Evolutionary conservation across 2,329 filamentous ascomycete species (phyloP), one percentile per base, ranked within the genome.

Genomic region (Fusarium sp.): DNA sequence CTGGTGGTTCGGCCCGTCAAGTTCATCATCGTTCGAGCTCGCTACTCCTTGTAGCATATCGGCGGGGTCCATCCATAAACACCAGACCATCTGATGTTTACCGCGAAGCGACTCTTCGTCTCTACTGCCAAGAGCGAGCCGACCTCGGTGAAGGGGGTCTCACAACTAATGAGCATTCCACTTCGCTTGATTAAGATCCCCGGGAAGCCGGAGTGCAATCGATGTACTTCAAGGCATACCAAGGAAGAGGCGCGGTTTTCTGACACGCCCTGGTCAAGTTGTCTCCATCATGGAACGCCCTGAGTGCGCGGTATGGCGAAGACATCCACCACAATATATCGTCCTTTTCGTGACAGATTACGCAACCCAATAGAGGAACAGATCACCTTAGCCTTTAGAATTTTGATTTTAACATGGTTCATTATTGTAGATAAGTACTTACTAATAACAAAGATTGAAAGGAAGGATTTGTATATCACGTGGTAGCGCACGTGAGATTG

Each of bases 1-100:
- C 47, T 62, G 41, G 51, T 73, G 62, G 59, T 69, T 71, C 71
- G 69, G 71, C 50, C 69, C 67, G 67, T 64, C 59, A 53, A 71
- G 51, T 58, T 59, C 65, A 55, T 50, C 45, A 70, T 67, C 55
- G 67, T 69, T 63, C 67, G 62, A 70, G 66, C 53, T 65, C 38
- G 44, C 62, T 50, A 40, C 50, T 41, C 42, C 47, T 47, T 61
- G 26, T 37, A 47, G 46, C 55, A 38, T 42, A 41, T 60, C 66
- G 41, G 67, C 50, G 34, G 58, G 54, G 26, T 56, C 67, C 67
- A 62, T 67, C 67, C 67, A 62, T 67, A 45, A 60, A 51, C 28
- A 51, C 57, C 61, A 65, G 60, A 65, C 61, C 54, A 52, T 67
- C 67, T 55, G 57, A 63, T 67, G 46, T 60, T 67, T 30, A 54